These are phyloP conservation scores for Streptanthus diversifolius DNA, from an alignment of 345 rosid species.

Conservation along the genomic window DNA sequence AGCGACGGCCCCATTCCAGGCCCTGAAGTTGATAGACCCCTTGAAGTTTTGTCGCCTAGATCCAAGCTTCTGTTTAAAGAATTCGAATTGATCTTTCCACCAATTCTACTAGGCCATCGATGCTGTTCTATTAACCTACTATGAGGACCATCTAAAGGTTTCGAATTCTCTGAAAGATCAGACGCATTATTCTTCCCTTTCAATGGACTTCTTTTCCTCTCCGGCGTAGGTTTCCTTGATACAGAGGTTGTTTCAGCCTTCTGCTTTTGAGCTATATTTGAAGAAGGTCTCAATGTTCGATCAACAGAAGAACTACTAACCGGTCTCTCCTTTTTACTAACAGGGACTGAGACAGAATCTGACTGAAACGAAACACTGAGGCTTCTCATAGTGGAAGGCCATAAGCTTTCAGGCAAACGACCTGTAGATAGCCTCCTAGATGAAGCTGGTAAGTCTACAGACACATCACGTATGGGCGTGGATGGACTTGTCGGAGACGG, in stretches of 20 bases:
- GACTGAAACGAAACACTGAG: slow-evolving; percentile 94
- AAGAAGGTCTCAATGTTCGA: slow-evolving; percentile 79
- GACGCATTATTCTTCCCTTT: slow-evolving; percentile 67
- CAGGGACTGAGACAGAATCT: slow-evolving; percentile 74
- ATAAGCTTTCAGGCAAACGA: slow-evolving; percentile 80
- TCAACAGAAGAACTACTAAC: slow-evolving; percentile 50
- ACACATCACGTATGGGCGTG: slow-evolving; percentile 71
- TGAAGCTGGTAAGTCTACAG: slow-evolving; percentile 46
- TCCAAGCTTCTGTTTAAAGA: slow-evolving; percentile 53
- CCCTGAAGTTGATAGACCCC: slow-evolving; percentile 39
- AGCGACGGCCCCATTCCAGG: slow-evolving; percentile 48
- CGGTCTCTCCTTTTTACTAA: slow-evolving; percentile 80
- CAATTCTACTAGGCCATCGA: slow-evolving; percentile 85
- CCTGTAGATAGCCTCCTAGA: slow-evolving; percentile 65
- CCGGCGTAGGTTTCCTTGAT: slow-evolving; percentile 70
- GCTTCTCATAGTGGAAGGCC: slow-evolving; percentile 99
- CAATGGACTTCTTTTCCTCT: slow-evolving; percentile 77
- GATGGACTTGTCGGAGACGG: slow-evolving; percentile 56
- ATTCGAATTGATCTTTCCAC: slow-evolving; percentile 55
- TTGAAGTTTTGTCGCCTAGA: slow-evolving; percentile 51
- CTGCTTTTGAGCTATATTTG: slow-evolving; percentile 71
- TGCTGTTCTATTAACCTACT: slow-evolving; percentile 82
- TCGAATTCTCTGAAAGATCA: slow-evolving; percentile 90
- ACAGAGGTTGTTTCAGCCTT: slow-evolving; percentile 46
- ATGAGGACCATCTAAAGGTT: slow-evolving; percentile 67